These are phyloP conservation scores for Pulveroboletus frians DNA, from an alignment of 768 basidiomycete genomes.

Conservation along the genomic window DNA sequence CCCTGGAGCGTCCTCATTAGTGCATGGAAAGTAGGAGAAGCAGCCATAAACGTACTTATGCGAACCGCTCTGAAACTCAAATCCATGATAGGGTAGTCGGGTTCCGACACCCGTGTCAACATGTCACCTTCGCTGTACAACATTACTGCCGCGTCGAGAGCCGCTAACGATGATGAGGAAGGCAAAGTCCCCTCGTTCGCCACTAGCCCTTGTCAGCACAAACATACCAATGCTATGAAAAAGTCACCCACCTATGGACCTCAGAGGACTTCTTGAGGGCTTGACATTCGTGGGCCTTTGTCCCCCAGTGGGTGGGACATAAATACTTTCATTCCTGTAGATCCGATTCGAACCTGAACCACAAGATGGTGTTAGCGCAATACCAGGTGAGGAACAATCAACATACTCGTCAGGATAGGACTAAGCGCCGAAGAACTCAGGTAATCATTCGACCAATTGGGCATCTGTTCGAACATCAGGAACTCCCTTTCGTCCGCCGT, in stretches of 20 bases:
- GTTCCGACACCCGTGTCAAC: background rate
- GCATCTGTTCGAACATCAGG: background rate
- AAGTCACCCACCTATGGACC: constrained; percentile 8
- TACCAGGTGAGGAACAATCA: background rate
- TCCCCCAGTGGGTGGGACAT: background rate
- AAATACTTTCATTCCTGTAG: background rate
- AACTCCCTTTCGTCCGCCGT: background rate
- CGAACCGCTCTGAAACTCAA: background rate
- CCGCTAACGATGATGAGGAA: constrained; percentile 3
- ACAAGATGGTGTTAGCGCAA: background rate
- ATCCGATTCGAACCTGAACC: background rate
- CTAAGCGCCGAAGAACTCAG: constrained; percentile 3
- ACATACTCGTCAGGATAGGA: background rate
- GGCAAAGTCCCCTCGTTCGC: background rate
- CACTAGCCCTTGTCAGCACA: constrained; percentile 2
- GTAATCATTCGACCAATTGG: background rate
- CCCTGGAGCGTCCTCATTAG: constrained; percentile 7
- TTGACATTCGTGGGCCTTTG: background rate
- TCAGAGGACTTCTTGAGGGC: background rate
- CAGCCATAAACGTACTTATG: constrained; percentile 2
- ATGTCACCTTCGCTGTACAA: background rate
- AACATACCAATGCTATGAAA: background rate
- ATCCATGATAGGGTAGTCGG: constrained; percentile 2
- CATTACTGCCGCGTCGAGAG: background rate
- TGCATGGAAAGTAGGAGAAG: background rate